Conservation (phyloP, 2,329 filamentous ascomycete species). For the Epicoccum nigrum region DNA sequence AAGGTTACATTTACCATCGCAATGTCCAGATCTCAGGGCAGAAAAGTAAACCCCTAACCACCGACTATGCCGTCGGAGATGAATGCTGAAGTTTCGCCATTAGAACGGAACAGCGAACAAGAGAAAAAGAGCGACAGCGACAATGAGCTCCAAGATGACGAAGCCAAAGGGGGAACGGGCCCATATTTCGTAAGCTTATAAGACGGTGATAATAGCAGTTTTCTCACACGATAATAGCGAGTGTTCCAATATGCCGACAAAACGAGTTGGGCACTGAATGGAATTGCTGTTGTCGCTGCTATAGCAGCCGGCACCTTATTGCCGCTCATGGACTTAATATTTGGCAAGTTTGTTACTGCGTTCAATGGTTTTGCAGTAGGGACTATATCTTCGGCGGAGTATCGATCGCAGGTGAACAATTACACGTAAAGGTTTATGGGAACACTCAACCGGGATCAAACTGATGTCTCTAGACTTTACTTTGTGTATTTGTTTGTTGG, state of each 20-base stretch:
- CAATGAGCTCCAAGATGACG: constrained; percentile 14
- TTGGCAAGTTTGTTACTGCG: constrained; percentile 56
- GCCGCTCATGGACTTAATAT: constrained; percentile 60
- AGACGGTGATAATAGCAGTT: neutral
- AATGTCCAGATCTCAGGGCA: no score
- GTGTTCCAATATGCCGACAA: constrained; percentile 46
- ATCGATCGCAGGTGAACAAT: constrained; percentile 48
- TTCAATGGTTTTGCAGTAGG: constrained; percentile 54
- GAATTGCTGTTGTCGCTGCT: constrained; percentile 43
- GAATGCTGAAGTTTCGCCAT: constrained; percentile 12
- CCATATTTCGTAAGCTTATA: constrained; percentile 32
- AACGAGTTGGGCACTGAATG: constrained; percentile 40
- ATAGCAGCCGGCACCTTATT: constrained; percentile 54
- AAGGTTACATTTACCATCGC: no score
- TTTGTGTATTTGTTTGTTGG: constrained; percentile 74
- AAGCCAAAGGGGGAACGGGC: constrained; percentile 26
- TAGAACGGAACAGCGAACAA: constrained; percentile 10
- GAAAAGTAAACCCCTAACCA: no score
- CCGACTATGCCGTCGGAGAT: no score
- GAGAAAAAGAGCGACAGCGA: constrained; percentile 7
- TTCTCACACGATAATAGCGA: constrained; percentile 31
- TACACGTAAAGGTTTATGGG: constrained; percentile 31
- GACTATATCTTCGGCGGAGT: constrained; percentile 38
- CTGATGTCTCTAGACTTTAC: constrained; percentile 58
- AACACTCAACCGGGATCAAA: no score